Evolutionary conservation across 495 filamentous ascomycete species (phyloP), one percentile per base, ranked within the genome.

Genomic region (Aspergillus kassunensis): DNA sequence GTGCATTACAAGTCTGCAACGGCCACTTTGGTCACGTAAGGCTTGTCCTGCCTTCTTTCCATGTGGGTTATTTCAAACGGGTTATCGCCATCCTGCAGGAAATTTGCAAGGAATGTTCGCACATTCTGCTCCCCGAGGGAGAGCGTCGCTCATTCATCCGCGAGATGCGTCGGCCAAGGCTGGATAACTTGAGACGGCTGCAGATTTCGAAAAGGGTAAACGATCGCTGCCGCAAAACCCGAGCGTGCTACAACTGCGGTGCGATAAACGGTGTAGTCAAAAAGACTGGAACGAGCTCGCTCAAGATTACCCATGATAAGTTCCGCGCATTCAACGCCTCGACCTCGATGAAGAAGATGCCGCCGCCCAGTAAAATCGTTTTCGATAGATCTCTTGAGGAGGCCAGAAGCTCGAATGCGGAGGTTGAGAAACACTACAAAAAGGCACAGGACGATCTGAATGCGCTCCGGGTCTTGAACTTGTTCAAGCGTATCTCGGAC

Each of bases 381-480:
- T 97, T 96, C 57, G 90, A 97, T 54, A 80, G 80, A 21, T 93
- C 91, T 10, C 95, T 97, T 56, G 65, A 75, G 2, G 82, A 87
- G 54, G 89, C 88, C 2, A 88, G 85, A 59, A 81, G 82, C 29
- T 75, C 77, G 34, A 86, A 86, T 49, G 67, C 80, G 0, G 93
- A 97, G 41, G 70, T 97, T n/a, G 92, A 97, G 31, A 91, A 90
- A 64, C 87, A 95, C 64, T 69, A 89, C 44, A 87, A 85, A 59
- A 93, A 91, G 62, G 95, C 91, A 0, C 85, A 92, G 73, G 93
- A 98, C 61, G 93, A 98, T 60, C 61, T 98, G 63, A 95, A 97
- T 58, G 90, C 93, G 0, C 76, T 97, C 13, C 81, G 86, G 18
- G 90, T 96, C 13, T 68, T 97, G 37, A 90, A 96, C 58, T 73